Evolutionary conservation across 768 basidiomycete species (phyloP), one percentile per base, ranked within the genome.

Genomic region (Tephrocybe sp.): DNA sequence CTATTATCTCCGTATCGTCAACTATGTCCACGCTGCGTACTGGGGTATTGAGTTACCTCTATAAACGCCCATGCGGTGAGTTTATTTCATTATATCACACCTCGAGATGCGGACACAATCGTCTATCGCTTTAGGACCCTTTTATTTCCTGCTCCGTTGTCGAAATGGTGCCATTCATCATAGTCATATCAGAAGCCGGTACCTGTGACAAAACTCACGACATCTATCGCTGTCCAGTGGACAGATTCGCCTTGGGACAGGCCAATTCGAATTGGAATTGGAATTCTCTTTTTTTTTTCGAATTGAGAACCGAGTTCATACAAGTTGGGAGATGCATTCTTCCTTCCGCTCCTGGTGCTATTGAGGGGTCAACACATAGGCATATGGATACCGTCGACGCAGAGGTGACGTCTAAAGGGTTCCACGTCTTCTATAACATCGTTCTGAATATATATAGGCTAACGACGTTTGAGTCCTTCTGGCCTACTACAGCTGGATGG

Each of bases 51-150:
- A 31, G 7, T 30, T 49, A 12, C 19, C 34, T n/a, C n/a, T 11
- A 13, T 34, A 8, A 34, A 12, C 10, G 5, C 45, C 22, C 14
- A n/a, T 31, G 19, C 23, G 40, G 56, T 57, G 34, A 56, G 20
- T 8, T 3, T n/a, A 3, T 26, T 38, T 19, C 4, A 10, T 1
- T 1, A 19, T 17, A 16, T 35, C 11, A 3, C 17, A 23, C 4
- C 6, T 13, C 20, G n/a, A 9, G 16, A 17, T n/a, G 2, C 20
- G 13, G 20, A 13, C 31, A 40, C 5, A 41, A 40, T 32, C 9
- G n/a, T 11, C 4, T 33, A 36, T 36, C 9, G 22, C n/a, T 7
- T 13, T 5, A 48, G 47, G 16, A 20, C n/a, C 7, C 39, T n/a
- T 38, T 10, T 5, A 17, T 49, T 12, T 38, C 13, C 31, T 53